A percentile compares a stretch with the other conserved stretches of the same genome.
Conservation (phyloP, 2,329 filamentous ascomycete genomes). For the Stagonosporopsis chrysanthemi region DNA sequence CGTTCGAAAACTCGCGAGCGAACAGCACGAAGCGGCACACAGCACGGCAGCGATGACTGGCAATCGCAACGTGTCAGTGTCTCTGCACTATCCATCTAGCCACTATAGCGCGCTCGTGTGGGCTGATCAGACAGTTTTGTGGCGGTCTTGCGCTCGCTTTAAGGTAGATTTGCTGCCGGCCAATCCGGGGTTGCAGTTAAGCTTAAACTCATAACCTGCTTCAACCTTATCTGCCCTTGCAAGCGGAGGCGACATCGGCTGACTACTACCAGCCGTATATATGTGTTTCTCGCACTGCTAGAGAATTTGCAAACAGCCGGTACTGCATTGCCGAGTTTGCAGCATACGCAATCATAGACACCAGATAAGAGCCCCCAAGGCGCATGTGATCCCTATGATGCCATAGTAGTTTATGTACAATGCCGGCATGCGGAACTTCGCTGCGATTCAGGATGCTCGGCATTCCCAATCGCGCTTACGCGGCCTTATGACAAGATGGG, state of each 20-base stretch:
- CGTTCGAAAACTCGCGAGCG: not conserved
- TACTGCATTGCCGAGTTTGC: not conserved
- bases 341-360: not conserved
- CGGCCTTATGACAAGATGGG: slow-evolving; percentile 34
- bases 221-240: slow-evolving; percentile 47
- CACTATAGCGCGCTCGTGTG: slow-evolving; percentile 10
- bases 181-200: slow-evolving; percentile 39
- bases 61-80: not conserved
- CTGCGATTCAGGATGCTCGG: slow-evolving; percentile 15
- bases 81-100: not conserved
- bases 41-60: not conserved
- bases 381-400: slow-evolving; percentile 8
- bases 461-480: slow-evolving; percentile 39
- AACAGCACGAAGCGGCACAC: not conserved
- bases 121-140: slow-evolving; percentile 21
- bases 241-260: slow-evolving; percentile 38
- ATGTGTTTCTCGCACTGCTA: slow-evolving; percentile 9
- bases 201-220: slow-evolving; percentile 50
- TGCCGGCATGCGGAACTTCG: not conserved
- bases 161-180: slow-evolving; percentile 18
- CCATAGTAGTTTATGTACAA: not conserved
- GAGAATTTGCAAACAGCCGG: not conserved
- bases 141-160: slow-evolving; percentile 20
- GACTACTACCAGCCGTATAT: slow-evolving; percentile 21
- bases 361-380: not conserved